Percentiles rank a stretch among this genome's conserved stretches.
These are phyloP conservation scores for Macadamia integrifolia DNA, from an alignment of 164 flowering plant genomes.

Conservation along the genomic window DNA sequence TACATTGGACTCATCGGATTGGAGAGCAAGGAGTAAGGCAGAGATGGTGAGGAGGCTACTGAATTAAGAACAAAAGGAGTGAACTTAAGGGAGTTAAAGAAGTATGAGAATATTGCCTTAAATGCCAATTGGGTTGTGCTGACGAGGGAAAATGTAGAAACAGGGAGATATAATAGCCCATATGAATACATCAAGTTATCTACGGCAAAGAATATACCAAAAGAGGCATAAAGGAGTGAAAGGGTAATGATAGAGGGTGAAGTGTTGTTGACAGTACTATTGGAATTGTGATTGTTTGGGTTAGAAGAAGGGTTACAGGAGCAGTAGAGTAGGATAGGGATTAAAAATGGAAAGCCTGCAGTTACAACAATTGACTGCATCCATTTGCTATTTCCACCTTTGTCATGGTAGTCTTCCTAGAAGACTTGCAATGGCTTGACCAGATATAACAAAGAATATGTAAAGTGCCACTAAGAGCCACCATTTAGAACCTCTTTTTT, in stretches of 20 bases:
- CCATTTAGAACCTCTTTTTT: background rate
- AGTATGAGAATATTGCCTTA: slow-evolving; percentile 17
- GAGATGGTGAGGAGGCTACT: slow-evolving; percentile 15
- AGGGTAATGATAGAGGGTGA: background rate
- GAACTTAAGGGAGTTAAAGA: slow-evolving; percentile 17
- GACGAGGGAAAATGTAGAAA: slow-evolving; percentile 19
- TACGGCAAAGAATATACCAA: slow-evolving; percentile 4
- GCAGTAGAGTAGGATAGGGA: background rate
- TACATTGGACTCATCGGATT: background rate
- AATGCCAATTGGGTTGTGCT: slow-evolving; percentile 24
- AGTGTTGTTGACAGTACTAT: background rate
- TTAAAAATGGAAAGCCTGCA: slow-evolving; percentile 12
- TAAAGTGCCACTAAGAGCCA: slow-evolving; percentile 12
- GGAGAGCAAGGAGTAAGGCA: slow-evolving; percentile 6
- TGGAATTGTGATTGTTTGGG: background rate
- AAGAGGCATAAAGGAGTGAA: background rate
- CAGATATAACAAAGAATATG: background rate
- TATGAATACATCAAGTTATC: slow-evolving; percentile 19
- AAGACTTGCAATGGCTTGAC: slow-evolving; percentile 9
- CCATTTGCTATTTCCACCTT: slow-evolving; percentile 25
- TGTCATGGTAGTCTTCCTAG: background rate
- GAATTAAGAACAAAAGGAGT: slow-evolving; percentile 15
- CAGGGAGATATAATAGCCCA: slow-evolving; percentile 18
- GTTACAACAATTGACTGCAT: slow-evolving; percentile 13
- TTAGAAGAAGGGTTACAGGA: background rate